Conservation (phyloP, 1,284 basidiomycete genomes). For the Austroboletus novae-zelandiae region DNA sequence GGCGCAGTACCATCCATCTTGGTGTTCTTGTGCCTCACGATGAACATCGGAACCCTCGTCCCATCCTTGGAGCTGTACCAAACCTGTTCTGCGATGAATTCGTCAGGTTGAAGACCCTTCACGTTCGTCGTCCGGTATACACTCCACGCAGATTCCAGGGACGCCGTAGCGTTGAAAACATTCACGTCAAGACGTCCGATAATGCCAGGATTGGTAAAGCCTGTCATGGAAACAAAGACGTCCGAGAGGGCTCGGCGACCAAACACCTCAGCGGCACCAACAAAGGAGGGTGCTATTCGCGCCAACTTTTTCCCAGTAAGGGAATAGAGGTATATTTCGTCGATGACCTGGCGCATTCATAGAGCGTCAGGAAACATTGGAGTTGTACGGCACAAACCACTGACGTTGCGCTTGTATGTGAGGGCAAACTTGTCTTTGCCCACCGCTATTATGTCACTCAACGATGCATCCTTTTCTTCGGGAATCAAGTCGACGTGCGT, state of each 20-base stretch:
- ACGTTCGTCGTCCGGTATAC: conserved; percentile 63
- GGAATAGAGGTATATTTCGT: conserved; percentile 77
- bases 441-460: conserved; percentile 54
- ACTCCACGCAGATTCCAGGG: conserved; percentile 52
- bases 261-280: conserved; percentile 63
- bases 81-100: conserved; percentile 75
- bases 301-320: conserved; percentile 56
- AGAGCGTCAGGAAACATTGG: conserved; percentile 11
- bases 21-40: conserved; percentile 75
- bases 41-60: conserved; percentile 83
- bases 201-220: conserved; percentile 76
- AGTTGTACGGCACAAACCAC: conserved; percentile 11
- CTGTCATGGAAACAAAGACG: conserved; percentile 67
- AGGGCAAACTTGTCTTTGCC: conserved; percentile 61
- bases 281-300: conserved; percentile 64
- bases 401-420: conserved; percentile 74
- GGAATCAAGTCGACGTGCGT: conserved; percentile 65
- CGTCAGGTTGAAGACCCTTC: conserved; percentile 63
- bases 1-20: conserved; percentile 76
- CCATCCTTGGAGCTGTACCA: conserved; percentile 83
- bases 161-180: conserved; percentile 30
- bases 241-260: conserved; percentile 58
- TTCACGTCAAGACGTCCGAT: conserved; percentile 63
- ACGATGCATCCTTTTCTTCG: conserved; percentile 63
- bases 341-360: conserved; percentile 57